Evolutionary conservation across 176 grass and related monocot genomes (phyloP), one percentile per base, ranked within the genome.

Genomic region (Oryza meyeriana): DNA sequence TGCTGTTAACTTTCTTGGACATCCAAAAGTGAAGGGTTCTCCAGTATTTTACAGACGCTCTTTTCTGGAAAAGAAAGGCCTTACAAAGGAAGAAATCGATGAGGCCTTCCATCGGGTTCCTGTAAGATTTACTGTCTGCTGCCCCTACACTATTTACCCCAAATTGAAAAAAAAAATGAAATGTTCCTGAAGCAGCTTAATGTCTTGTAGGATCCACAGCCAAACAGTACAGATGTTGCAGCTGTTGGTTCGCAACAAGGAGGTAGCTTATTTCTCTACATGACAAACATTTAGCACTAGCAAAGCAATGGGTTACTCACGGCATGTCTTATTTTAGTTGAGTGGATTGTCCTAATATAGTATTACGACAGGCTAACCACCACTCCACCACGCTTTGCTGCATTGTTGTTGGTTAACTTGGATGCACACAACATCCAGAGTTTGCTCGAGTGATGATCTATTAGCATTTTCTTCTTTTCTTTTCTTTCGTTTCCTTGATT

Each of bases 1-100:
- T 76, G 95, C 95, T 17, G 82, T 98, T 12, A 88, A 84, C 17
- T 98, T 98, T 91, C 90, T 98, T 44, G 90, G 79, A n/a, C 92
- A 98, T 70, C 92, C 95, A 41, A 98, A 82, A 79, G 95, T 98
- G 79, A 93, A 89, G 72, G 88, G 70, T 61, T 86, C 92, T 71
- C 90, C 92, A 8, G 84, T 93, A 9, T 69, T 81, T 65, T 79
- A 95, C 72, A 94, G 92, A 71, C 91, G 91, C 3, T 89, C 90
- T 40, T 95, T 98, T 80, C 77, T 98, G 31, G 95, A 98, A 72
- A 93, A 93, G 79, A 98, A 98, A 76, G 92, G 90, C 22, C 77
- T 95, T 17, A 93, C 88, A 7, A 91, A 86, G 52, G 90, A 94
- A 38, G 95, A 98, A 83, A 91, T 98, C 33, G 90, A 94, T 32